Percentiles rank a stretch among this genome's conserved stretches.
phyloP scores from a whole-genome alignment of 345 rosid genomes.

The Rhizophora mangle region DNA sequence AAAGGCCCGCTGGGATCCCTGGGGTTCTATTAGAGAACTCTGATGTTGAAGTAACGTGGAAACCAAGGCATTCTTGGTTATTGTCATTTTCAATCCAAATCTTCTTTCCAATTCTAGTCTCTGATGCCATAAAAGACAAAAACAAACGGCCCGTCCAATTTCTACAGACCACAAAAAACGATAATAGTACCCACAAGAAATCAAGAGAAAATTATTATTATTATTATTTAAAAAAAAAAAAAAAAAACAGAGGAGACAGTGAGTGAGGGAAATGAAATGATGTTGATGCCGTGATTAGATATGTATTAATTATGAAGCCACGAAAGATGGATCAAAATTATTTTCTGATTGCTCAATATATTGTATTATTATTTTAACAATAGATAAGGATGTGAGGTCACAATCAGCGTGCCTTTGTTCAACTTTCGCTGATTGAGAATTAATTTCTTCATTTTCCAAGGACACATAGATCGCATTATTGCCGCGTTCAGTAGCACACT shows the following conservation, averaged over 20 bases:
- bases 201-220: too few species aligned
- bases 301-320: background rate
- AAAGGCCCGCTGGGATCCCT: background rate
- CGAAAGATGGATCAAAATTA: background rate
- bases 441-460: too few species aligned
- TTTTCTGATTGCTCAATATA: too few species aligned
- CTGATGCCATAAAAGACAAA: background rate
- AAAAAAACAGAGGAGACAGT: too few species aligned
- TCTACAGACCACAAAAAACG: background rate
- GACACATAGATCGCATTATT: too few species aligned
- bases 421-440: too few species aligned
- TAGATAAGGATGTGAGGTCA: too few species aligned
- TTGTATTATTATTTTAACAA: too few species aligned
- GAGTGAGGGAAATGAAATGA: too few species aligned
- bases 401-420: too few species aligned
- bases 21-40: slow-evolving; percentile 1
- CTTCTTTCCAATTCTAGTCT: background rate
- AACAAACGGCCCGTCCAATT: background rate
- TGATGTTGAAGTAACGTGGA: slow-evolving; percentile 32
- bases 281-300: slow-evolving; percentile 1
- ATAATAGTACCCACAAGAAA: background rate
- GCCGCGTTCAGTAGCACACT: too few species aligned
- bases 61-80: slow-evolving; percentile 21
- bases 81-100: slow-evolving; percentile 5
- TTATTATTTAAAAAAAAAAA: too few species aligned